Percentiles rank a stretch among this genome's conserved stretches.
phyloP scores from a whole-genome alignment of 805 yeast species.

The Wickerhamomyces chambardii region DNA sequence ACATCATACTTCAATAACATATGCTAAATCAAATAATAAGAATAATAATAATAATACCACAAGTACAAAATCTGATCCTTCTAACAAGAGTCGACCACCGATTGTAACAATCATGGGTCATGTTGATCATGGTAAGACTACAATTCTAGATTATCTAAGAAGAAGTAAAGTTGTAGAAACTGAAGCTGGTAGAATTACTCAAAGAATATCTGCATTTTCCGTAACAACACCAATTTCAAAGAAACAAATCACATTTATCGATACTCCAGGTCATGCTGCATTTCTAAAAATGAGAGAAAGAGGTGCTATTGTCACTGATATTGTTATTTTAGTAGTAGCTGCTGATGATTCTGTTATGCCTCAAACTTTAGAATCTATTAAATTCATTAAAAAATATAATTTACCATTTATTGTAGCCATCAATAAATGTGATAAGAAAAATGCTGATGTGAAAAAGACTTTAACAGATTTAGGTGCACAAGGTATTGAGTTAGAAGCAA shows the following conservation, averaged over 20 bases:
- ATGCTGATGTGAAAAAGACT: conserved; percentile 67
- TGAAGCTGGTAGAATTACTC: conserved; percentile 96
- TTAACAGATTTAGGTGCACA: conserved; percentile 66
- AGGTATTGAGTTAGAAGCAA: conserved; percentile 82
- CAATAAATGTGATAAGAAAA: conserved; percentile 83
- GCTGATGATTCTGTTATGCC: conserved; percentile 98
- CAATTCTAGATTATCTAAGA: conserved; percentile 79
- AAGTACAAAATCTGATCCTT: too few relatives aligned
- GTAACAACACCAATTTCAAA: conserved; percentile 71
- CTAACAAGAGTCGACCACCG: too few relatives aligned
- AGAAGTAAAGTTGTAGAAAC: conserved; percentile 75
- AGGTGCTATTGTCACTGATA: conserved; percentile 92
- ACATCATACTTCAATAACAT: too few relatives aligned
- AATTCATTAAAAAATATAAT: conserved; percentile 76
- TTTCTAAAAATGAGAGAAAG: conserved; percentile 93
- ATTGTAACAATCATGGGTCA: conserved; percentile 98
- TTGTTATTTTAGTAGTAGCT: conserved; percentile 87
- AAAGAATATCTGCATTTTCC: conserved; percentile 95
- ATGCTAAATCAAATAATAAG: too few relatives aligned
- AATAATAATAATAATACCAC: too few relatives aligned
- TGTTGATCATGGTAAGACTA: conserved; percentile 97
- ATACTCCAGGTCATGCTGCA: conserved; percentile 98
- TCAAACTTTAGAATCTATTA: conserved; percentile 91
- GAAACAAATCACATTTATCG: conserved; percentile 78
- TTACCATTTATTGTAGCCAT: conserved; percentile 87